These are phyloP conservation scores for Dendrocalamus sinicus DNA, from an alignment of 176 grass and related monocot species.

Conservation along the genomic window DNA sequence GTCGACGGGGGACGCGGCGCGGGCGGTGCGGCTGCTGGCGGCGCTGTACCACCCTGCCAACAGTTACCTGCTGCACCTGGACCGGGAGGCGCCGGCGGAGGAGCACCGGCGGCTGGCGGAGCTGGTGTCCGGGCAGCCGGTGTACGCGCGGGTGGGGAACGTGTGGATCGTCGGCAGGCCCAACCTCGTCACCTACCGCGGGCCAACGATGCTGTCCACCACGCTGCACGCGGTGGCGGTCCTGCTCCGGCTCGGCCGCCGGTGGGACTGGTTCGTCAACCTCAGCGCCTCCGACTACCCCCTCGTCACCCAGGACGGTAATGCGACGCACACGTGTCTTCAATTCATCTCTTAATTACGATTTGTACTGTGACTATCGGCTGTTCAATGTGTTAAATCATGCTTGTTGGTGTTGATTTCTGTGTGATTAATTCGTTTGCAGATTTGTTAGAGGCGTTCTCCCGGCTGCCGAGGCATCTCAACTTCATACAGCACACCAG, in stretches of 20 bases:
- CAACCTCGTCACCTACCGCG: constrained; percentile 91
- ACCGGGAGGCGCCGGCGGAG: constrained; percentile 66
- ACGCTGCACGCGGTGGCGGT: constrained; percentile 90
- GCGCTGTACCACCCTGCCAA: constrained; percentile 96
- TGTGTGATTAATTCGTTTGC: constrained; percentile 19
- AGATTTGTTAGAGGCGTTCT: constrained; percentile 92
- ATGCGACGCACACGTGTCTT: not conserved
- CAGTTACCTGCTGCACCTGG: constrained; percentile 88
- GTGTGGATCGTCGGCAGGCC: constrained; percentile 81
- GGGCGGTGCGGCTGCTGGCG: constrained; percentile 63
- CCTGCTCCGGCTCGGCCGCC: constrained; percentile 65
- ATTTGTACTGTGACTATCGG: not conserved
- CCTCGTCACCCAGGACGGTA: constrained; percentile 90
- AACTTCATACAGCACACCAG: constrained; percentile 94
- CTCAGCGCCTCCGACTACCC: constrained; percentile 98
- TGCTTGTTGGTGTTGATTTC: not conserved
- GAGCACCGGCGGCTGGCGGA: constrained; percentile 69
- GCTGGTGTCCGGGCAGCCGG: constrained; percentile 53
- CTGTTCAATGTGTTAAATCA: not conserved
- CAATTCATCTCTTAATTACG: not conserved
- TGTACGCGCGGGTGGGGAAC: constrained; percentile 67
- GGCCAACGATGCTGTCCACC: constrained; percentile 93
- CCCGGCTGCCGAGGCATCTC: constrained; percentile 78
- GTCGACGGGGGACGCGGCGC: constrained; percentile 64
- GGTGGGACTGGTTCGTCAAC: constrained; percentile 99